Conservation (phyloP, 2,329 filamentous ascomycete species). For the Zopfia rhizophila region DNA sequence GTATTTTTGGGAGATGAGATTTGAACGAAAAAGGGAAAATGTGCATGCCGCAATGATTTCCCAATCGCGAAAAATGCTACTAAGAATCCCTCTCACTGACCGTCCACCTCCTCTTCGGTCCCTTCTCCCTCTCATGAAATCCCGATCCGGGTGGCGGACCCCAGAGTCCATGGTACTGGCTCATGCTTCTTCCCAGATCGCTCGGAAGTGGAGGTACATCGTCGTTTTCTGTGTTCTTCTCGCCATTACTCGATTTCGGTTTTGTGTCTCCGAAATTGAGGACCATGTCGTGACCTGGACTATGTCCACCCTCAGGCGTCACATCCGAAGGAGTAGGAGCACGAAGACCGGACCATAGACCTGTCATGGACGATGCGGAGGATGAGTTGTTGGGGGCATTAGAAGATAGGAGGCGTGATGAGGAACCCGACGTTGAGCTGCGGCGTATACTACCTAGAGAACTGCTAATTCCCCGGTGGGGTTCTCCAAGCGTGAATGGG, state of each 20-base stretch:
- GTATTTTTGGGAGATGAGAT: no score
- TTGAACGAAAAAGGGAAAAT: no score
- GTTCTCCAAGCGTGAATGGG: slow-evolving; percentile 40
- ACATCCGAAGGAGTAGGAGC: slow-evolving; percentile 28
- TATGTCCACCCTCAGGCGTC: slow-evolving; percentile 27
- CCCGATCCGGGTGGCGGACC: slow-evolving; percentile 47
- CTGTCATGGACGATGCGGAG: slow-evolving; percentile 36
- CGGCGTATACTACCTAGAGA: slow-evolving; percentile 54
- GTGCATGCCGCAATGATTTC: no score
- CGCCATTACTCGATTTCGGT: slow-evolving; percentile 32
- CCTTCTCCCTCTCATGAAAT: slow-evolving; percentile 48
- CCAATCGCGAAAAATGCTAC: no score
- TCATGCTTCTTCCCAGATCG: slow-evolving; percentile 26
- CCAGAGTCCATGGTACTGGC: slow-evolving; percentile 52
- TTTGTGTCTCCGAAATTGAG: slow-evolving; percentile 43
- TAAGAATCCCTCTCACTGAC: slow-evolving; percentile 49
- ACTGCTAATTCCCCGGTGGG: slow-evolving; percentile 45
- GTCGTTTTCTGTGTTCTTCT: slow-evolving; percentile 37
- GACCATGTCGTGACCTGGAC: slow-evolving; percentile 45
- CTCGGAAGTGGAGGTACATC: slow-evolving; percentile 41
- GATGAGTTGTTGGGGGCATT: slow-evolving; percentile 30
- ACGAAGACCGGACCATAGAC: slow-evolving; percentile 53
- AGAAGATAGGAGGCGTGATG: slow-evolving; percentile 34
- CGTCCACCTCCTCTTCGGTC: slow-evolving; percentile 58
- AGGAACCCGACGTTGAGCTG: slow-evolving; percentile 42